Conservation (phyloP, 352 stramenopile genomes). For the Phytophthora niederhauseri region DNA sequence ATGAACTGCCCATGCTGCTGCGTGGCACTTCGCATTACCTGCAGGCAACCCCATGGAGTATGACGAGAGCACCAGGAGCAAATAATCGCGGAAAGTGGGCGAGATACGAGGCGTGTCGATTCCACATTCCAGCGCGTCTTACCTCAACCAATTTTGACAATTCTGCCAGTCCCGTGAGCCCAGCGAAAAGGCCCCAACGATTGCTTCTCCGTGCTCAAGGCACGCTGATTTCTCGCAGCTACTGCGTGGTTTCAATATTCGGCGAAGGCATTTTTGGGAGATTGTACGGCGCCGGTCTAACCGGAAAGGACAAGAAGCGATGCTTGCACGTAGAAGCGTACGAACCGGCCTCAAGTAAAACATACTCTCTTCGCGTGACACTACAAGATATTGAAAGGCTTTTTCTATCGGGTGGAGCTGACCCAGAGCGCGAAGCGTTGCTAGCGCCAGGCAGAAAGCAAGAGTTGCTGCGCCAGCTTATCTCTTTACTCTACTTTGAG, state of each 20-base stretch:
- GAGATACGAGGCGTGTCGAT: slow-evolving; percentile 38
- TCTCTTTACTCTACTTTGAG: slow-evolving; percentile 67
- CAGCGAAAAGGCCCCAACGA: slow-evolving; percentile 22
- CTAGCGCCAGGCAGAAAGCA: slow-evolving; percentile 62
- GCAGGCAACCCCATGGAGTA: slow-evolving; percentile 25
- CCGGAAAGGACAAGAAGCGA: slow-evolving; percentile 30
- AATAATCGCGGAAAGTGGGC: slow-evolving; percentile 56
- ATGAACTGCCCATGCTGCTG: slow-evolving; percentile 60
- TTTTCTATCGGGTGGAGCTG: slow-evolving; percentile 36
- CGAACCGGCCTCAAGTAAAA: slow-evolving; percentile 41
- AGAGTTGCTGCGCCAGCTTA: slow-evolving; percentile 52
- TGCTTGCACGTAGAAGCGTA: slow-evolving; percentile 63
- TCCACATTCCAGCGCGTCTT: slow-evolving; percentile 33
- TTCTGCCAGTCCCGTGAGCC: slow-evolving; percentile 9
- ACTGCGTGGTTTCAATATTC: slow-evolving; percentile 65
- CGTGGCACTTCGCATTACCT: neutral
- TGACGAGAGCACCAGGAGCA: slow-evolving; percentile 42
- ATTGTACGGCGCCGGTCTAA: slow-evolving; percentile 55
- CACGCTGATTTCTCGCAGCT: slow-evolving; percentile 61
- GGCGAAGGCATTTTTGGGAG: slow-evolving; percentile 64
- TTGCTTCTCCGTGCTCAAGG: slow-evolving; percentile 56
- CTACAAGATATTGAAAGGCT: slow-evolving; percentile 65
- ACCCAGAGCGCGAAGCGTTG: slow-evolving; percentile 40
- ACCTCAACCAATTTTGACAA: neutral
- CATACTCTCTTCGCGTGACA: slow-evolving; percentile 41